phyloP scores from a whole-genome alignment of 352 stramenopile species.

The Aphanomyces astaci region DNA sequence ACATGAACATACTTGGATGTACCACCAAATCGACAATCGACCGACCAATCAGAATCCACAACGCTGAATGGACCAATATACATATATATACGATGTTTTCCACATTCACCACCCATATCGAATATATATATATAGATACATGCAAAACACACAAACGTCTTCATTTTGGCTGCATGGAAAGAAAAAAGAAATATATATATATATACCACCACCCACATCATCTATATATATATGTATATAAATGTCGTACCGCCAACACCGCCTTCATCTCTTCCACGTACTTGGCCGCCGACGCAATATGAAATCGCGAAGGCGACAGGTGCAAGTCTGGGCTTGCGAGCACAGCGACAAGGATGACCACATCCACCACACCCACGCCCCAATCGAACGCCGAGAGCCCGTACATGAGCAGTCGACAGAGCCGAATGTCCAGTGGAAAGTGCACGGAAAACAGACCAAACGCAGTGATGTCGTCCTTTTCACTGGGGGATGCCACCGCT shows the following conservation, averaged over 20 bases:
- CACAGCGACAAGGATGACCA: slow-evolving; percentile 59
- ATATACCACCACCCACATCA: background rate
- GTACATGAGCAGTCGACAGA: slow-evolving; percentile 60
- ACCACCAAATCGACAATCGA: too few relatives aligned
- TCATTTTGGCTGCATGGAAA: too few relatives aligned
- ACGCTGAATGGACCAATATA: too few relatives aligned
- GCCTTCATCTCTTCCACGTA: slow-evolving; percentile 76
- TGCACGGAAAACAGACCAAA: slow-evolving; percentile 77
- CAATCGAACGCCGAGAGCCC: background rate
- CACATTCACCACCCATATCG: too few relatives aligned
- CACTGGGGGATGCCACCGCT: slow-evolving; percentile 51
- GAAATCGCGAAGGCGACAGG: slow-evolving; percentile 73
- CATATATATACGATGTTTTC: too few relatives aligned
- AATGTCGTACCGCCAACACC: background rate
- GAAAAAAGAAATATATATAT: too few relatives aligned
- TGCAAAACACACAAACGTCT: too few relatives aligned
- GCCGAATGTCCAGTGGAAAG: slow-evolving; percentile 61
- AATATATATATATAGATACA: too few relatives aligned
- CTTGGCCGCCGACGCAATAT: slow-evolving; percentile 43
- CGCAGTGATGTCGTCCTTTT: slow-evolving; percentile 50
- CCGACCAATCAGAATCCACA: too few relatives aligned
- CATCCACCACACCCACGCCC: slow-evolving; percentile 28
- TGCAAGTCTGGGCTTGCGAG: slow-evolving; percentile 64
- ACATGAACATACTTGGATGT: too few relatives aligned
- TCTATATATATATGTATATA: too few relatives aligned